A percentile compares a stretch with the other conserved stretches of the same genome.
phyloP scores from a whole-genome alignment of 352 stramenopile genomes.

The Globisporangium lucens region DNA sequence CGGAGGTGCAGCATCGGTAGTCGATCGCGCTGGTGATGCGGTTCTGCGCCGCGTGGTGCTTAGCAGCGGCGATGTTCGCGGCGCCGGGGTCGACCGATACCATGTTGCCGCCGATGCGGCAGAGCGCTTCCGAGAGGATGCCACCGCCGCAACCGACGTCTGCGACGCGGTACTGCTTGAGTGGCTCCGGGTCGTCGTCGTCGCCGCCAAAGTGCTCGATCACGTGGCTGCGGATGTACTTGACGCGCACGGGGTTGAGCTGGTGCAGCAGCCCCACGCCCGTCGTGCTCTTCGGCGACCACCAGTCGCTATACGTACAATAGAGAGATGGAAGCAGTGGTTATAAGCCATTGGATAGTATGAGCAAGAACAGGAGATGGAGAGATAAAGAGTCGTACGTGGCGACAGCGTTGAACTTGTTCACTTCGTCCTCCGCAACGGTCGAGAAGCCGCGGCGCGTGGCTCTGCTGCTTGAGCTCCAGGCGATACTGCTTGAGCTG shows the following conservation, averaged over 20 bases:
- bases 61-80: slow-evolving; percentile 73
- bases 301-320: slow-evolving; percentile 66
- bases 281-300: slow-evolving; percentile 66
- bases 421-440: slow-evolving; percentile 71
- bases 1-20: slow-evolving; percentile 78
- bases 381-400: slow-evolving; percentile 40
- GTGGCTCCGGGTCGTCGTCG: slow-evolving; percentile 44
- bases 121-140: slow-evolving; percentile 78
- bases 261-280: slow-evolving; percentile 78
- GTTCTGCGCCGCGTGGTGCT: slow-evolving; percentile 49
- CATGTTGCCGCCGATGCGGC: slow-evolving; percentile 71
- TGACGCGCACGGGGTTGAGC: slow-evolving; percentile 80
- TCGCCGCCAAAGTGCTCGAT: slow-evolving; percentile 63
- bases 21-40: slow-evolving; percentile 63
- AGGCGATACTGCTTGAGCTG: not conserved
- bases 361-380: not conserved
- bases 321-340: not conserved
- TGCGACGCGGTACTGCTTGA: slow-evolving; percentile 51
- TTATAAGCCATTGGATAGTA: not conserved
- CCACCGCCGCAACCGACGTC: slow-evolving; percentile 83
- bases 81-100: slow-evolving; percentile 68
- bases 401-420: slow-evolving; percentile 76
- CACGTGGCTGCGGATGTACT: slow-evolving; percentile 75
- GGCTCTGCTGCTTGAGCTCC: not conserved
- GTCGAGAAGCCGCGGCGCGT: slow-evolving; percentile 38